Conservation (phyloP, 495 filamentous ascomycete species). For the Geoglossum glabrum region DNA sequence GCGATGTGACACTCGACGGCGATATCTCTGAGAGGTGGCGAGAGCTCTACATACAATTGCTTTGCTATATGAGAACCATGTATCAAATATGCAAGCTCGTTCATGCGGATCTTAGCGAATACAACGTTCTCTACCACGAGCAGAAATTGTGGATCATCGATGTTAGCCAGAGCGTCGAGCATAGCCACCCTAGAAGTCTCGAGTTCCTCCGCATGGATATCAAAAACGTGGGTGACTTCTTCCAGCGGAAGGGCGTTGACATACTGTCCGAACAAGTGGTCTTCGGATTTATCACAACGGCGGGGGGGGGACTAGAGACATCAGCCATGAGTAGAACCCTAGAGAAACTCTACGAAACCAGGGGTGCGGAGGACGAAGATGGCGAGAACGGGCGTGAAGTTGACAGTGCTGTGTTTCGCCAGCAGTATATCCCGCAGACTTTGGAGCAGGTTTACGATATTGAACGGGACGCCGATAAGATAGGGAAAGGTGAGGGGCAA, state of each 20-base stretch:
- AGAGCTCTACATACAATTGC: slow-evolving; percentile 55
- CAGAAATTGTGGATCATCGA: slow-evolving; percentile 80
- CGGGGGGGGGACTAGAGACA: slow-evolving; percentile 31
- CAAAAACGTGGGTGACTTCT: slow-evolving; percentile 88
- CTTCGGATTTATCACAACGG: slow-evolving; percentile 59
- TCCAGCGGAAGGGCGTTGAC: slow-evolving; percentile 63
- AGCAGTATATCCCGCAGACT: slow-evolving; percentile 88
- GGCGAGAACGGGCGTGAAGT: slow-evolving; percentile 35
- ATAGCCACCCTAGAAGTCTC: slow-evolving; percentile 76
- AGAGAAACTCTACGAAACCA: slow-evolving; percentile 23
- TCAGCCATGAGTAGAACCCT: slow-evolving; percentile 20
- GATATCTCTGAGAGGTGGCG: slow-evolving; percentile 46
- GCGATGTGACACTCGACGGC: slow-evolving; percentile 44
- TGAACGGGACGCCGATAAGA: slow-evolving; percentile 66
- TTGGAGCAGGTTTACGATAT: slow-evolving; percentile 90
- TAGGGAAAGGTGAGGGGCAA: slow-evolving; percentile 47
- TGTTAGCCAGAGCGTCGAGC: slow-evolving; percentile 90
- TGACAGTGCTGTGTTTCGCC: slow-evolving; percentile 78
- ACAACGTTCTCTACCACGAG: slow-evolving; percentile 84
- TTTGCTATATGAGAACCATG: slow-evolving; percentile 77
- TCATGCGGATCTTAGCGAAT: slow-evolving; percentile 91
- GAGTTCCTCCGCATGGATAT: slow-evolving; percentile 95
- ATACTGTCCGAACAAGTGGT: slow-evolving; percentile 48
- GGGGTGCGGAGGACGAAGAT: slow-evolving; percentile 12
- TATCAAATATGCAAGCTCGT: slow-evolving; percentile 81